Evolutionary conservation across 441 rosid genomes (phyloP).

Genomic region (Manihot esculenta): DNA sequence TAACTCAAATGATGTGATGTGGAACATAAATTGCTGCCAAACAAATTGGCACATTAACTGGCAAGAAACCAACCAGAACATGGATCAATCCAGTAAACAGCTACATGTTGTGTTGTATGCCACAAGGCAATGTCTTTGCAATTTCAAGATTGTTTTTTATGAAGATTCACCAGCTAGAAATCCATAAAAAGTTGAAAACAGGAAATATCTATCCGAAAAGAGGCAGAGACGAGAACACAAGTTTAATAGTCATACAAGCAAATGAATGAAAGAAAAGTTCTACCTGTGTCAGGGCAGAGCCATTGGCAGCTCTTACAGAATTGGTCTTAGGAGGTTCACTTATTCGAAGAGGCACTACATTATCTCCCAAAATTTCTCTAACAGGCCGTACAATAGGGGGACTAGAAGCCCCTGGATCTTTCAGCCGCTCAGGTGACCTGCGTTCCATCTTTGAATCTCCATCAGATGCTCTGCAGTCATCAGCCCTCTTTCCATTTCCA

Average conservation of each 20-base stretch:
- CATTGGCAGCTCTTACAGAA: constrained; percentile 48
- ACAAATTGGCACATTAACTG: neutral
- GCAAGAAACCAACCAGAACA: neutral
- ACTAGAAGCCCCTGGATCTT: constrained; percentile 65
- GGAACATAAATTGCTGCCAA: neutral
- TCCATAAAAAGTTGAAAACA: neutral
- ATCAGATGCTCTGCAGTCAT: constrained; percentile 52
- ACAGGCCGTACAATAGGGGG: constrained; percentile 83
- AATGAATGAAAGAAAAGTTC: neutral
- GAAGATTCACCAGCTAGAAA: neutral
- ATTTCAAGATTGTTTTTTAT: neutral
- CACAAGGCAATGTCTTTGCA: neutral
- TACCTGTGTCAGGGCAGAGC: constrained; percentile 58
- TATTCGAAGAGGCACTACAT: constrained; percentile 76
- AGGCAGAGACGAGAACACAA: neutral
- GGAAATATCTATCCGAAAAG: neutral
- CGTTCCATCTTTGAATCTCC: constrained; percentile 61
- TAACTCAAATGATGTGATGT: neutral
- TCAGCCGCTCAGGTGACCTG: constrained; percentile 70
- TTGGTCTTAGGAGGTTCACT: constrained; percentile 81
- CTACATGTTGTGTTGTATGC: neutral
- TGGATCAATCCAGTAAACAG: neutral
- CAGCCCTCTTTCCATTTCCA: constrained; percentile 62
- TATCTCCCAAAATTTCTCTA: constrained; percentile 93
- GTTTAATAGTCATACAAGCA: neutral